Evolutionary conservation across 106 monocot species (phyloP), one percentile per base, ranked within the genome.

Genomic region (Dioscorea dumetorum): DNA sequence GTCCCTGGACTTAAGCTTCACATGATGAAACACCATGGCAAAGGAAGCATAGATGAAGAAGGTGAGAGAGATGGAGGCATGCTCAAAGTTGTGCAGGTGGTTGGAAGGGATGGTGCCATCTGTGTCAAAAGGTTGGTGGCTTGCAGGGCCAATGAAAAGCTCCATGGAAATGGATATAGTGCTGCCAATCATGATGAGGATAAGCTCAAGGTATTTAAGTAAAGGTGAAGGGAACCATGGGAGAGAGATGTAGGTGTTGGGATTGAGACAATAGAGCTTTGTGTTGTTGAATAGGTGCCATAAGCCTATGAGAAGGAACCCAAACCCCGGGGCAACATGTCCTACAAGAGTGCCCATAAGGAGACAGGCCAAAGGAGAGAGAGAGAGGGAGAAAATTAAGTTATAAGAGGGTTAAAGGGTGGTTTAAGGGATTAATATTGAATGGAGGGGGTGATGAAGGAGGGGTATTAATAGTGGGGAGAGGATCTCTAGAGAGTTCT

Each of bases 61-160:
- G 61, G 84, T 57, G 35, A 79, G 73, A 69, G 82, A 91, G 62
- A 93, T 93, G 78, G 88, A 85, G 12, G 92, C 75, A 72, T 93
- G 92, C 83, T 93, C 92, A 63, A 93, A 93, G 85, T 88, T 93
- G 78, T 93, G 92, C 60, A 93, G 83, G 76, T 93, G 92, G 80
- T 93, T 49, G 61, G 85, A 77, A 2, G 92, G 92, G 77, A 93
- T 93, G 74, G 92, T 73, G 56, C 80, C 81, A 68, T 93, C 92
- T 24, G 34, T 12, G 78, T 93, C 92, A 24, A 93, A 76, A 0
- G 92, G 92, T 49, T 93, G 88, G 76, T 85, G 85, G 35, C 33
- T 33, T 10, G 51, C 68, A 13, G 92, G 92, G 52, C 88, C 92
- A 60, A 88, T 85, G 68, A 93, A 80, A 70, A 93, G 83, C 83